These are phyloP conservation scores for Anastatica hierochuntica DNA, from an alignment of 345 rosid species.

Conservation along the genomic window DNA sequence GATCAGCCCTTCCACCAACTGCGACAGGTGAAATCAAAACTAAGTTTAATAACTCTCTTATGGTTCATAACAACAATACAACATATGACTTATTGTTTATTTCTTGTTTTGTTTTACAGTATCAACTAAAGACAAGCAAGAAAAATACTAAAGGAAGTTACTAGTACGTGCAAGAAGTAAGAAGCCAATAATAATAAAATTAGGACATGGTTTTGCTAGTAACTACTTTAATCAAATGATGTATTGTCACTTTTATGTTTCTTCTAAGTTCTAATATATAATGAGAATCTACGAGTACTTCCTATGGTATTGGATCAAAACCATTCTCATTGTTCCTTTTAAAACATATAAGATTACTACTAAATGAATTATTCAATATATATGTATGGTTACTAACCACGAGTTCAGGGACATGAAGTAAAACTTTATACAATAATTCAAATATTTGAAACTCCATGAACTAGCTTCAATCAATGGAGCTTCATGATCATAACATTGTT, in stretches of 20 bases:
- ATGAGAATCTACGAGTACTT: background rate
- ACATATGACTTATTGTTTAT: background rate
- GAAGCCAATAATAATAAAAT: slow-evolving; percentile 1
- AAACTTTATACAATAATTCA: too few relatives aligned
- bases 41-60: background rate
- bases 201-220: slow-evolving; percentile 11
- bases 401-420: too few relatives aligned
- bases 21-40: slow-evolving; percentile 29
- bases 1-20: slow-evolving; percentile 43
- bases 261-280: background rate
- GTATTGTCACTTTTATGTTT: slow-evolving; percentile 7
- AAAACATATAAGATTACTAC: too few relatives aligned
- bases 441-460: too few relatives aligned
- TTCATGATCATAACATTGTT: too few relatives aligned
- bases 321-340: background rate
- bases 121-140: slow-evolving; percentile 12
- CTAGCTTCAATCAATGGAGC: background rate
- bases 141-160: background rate
- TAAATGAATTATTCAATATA: too few relatives aligned
- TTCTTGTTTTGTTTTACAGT: background rate
- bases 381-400: too few relatives aligned
- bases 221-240: background rate
- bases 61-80: background rate
- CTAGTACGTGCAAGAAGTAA: slow-evolving; percentile 6
- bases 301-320: background rate